Evolutionary conservation across 306 rosid species (phyloP).

Genomic region (Pyrus betulifolia): DNA sequence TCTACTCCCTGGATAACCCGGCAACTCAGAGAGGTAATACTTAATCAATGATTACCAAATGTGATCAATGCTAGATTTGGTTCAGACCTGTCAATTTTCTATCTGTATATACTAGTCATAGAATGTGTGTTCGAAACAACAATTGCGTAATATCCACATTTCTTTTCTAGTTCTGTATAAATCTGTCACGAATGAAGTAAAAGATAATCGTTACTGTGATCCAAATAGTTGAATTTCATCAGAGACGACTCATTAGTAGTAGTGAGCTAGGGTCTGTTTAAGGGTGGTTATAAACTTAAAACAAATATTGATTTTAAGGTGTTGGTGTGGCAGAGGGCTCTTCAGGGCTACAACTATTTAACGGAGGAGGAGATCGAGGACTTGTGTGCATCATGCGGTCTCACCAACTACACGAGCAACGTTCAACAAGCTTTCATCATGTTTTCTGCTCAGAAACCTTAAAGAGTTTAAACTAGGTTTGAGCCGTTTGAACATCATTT

Average conservation of each 20-base stretch:
- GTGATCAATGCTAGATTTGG: background rate
- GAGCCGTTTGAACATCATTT: constrained; percentile 23
- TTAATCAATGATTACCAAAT: background rate
- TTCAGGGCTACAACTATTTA: constrained; percentile 37
- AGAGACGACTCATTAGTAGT: background rate
- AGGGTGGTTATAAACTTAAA: constrained; percentile 3
- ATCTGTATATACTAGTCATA: background rate
- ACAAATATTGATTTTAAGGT: constrained; percentile 1
- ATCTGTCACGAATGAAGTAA: background rate
- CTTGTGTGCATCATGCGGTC: constrained; percentile 71
- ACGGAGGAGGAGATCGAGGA: constrained; percentile 63
- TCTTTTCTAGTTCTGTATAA: background rate
- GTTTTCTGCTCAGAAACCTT: constrained; percentile 75
- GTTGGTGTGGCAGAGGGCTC: constrained; percentile 29
- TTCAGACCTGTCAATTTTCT: background rate
- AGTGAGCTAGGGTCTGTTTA: background rate
- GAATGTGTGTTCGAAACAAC: background rate
- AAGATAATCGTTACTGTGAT: background rate
- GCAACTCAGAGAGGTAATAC: constrained; percentile 51
- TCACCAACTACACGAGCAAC: constrained; percentile 67
- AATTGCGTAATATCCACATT: background rate
- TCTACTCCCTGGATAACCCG: constrained; percentile 52
- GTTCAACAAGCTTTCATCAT: constrained; percentile 61
- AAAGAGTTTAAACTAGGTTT: constrained; percentile 13
- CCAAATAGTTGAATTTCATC: background rate